Evolutionary conservation across 495 filamentous ascomycete genomes (phyloP).

Genomic region (Neurospora intermedia): DNA sequence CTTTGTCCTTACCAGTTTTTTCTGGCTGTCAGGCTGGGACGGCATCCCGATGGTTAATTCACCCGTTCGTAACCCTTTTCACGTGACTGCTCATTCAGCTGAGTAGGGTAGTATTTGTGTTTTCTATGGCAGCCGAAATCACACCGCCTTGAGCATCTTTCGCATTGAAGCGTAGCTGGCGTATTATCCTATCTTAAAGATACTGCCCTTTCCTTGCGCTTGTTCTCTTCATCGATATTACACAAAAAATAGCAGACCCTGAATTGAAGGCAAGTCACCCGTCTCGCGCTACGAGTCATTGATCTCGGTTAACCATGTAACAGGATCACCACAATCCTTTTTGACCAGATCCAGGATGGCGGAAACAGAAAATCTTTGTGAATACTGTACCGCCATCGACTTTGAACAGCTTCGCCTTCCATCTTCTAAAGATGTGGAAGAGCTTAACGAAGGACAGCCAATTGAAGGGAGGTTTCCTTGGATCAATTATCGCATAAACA

Average conservation of each 20-base stretch:
- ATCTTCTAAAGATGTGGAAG: background rate
- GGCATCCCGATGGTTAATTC: background rate
- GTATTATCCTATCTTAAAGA: background rate
- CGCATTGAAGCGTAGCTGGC: background rate
- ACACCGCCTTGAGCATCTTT: background rate
- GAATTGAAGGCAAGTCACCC: background rate
- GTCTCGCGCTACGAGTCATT: background rate
- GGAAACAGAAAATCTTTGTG: background rate
- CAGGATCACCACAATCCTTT: background rate
- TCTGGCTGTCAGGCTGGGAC: background rate
- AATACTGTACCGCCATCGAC: background rate
- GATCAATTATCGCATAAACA: rapidly evolving
- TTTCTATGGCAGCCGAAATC: too few species aligned
- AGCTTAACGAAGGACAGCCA: background rate
- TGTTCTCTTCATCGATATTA: background rate
- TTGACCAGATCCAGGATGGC: background rate
- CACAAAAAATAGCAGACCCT: background rate
- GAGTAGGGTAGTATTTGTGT: background rate
- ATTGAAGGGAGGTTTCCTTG: background rate
- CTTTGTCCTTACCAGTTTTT: background rate
- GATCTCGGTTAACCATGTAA: background rate
- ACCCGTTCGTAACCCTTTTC: background rate
- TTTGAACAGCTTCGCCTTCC: background rate
- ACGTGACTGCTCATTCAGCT: background rate
- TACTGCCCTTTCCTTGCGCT: background rate